Conservation (phyloP, 805 yeast genomes). For the Lipomyces yamadae region DNA sequence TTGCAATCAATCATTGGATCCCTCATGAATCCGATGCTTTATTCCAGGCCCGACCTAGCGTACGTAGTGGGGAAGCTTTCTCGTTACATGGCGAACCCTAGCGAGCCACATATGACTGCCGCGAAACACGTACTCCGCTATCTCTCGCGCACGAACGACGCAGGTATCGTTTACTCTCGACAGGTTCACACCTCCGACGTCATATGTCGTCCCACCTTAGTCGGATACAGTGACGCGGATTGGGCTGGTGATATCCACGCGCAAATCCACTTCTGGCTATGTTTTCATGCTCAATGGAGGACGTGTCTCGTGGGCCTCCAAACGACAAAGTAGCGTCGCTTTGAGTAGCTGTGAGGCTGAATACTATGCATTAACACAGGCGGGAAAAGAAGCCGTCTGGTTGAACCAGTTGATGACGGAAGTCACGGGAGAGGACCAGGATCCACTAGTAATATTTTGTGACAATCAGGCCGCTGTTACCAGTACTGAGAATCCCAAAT, state of each 20-base stretch:
- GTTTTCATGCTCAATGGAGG: slow-evolving; percentile 2
- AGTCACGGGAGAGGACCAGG: not conserved
- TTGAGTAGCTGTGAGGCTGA: slow-evolving; percentile 15
- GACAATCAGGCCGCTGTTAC: not conserved
- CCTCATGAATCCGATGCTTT: no score
- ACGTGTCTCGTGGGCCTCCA: slow-evolving; percentile 8
- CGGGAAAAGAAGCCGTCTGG: slow-evolving; percentile 3
- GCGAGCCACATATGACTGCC: slow-evolving; percentile 50
- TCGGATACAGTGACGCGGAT: slow-evolving; percentile 1
- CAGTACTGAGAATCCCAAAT: slow-evolving; percentile 1
- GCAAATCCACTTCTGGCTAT: slow-evolving; percentile 4
- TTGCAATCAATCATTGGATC: no score
- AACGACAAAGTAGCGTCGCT: slow-evolving; percentile 7
- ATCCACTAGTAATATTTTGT: not conserved
- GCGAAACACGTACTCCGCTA: slow-evolving; percentile 55
- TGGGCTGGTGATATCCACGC: not conserved
- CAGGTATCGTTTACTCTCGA: slow-evolving; percentile 45
- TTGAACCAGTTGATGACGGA: no score
- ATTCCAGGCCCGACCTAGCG: not conserved
- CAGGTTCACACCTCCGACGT: not conserved
- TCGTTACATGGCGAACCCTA: slow-evolving; percentile 2
- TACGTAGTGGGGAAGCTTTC: not conserved
- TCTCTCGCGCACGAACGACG: slow-evolving; percentile 58
- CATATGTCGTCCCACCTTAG: not conserved
- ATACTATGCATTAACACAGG: slow-evolving; percentile 3